These are phyloP conservation scores for Pleurotus tuoliensis DNA, from an alignment of 768 basidiomycete genomes.

Conservation along the genomic window DNA sequence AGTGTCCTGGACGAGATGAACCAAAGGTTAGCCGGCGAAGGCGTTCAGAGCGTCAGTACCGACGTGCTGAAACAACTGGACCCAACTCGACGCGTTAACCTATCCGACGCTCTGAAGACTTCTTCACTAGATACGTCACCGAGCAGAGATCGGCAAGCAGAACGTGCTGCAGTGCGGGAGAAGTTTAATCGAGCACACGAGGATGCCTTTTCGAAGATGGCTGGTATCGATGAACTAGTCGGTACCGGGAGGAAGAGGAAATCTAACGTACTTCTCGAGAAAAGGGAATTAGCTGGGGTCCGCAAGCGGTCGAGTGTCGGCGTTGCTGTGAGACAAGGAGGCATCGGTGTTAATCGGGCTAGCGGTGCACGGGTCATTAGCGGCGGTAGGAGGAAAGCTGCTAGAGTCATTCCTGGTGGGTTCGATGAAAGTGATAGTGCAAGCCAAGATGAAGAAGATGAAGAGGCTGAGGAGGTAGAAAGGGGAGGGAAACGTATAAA, in stretches of 20 bases:
- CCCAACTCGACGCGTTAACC: not conserved
- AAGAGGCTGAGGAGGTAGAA: constrained; percentile 26
- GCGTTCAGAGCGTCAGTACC: constrained; percentile 36
- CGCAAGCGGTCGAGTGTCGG: constrained; percentile 16
- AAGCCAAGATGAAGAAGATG: constrained; percentile 31
- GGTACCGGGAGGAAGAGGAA: constrained; percentile 41
- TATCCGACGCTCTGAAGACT: constrained; percentile 19
- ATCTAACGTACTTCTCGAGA: constrained; percentile 48
- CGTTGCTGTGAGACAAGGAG: constrained; percentile 1
- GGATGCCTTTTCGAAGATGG: constrained; percentile 71
- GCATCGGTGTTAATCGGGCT: constrained; percentile 21
- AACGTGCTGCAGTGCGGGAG: constrained; percentile 22
- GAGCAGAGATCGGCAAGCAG: not conserved
- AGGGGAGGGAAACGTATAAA: constrained; percentile 22
- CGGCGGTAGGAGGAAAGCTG: constrained; percentile 33
- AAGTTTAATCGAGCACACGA: constrained; percentile 62
- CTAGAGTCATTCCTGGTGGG: constrained; percentile 47
- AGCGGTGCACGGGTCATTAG: constrained; percentile 47
- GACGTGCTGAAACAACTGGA: constrained; percentile 7
- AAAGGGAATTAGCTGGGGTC: constrained; percentile 13
- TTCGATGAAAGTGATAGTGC: constrained; percentile 37
- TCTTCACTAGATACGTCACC: constrained; percentile 20
- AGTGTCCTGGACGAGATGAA: constrained; percentile 83
- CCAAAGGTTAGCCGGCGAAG: constrained; percentile 55
- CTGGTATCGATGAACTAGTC: constrained; percentile 50